phyloP scores from a whole-genome alignment of 306 rosid species.

The Pterocarpus macrocarpus region DNA sequence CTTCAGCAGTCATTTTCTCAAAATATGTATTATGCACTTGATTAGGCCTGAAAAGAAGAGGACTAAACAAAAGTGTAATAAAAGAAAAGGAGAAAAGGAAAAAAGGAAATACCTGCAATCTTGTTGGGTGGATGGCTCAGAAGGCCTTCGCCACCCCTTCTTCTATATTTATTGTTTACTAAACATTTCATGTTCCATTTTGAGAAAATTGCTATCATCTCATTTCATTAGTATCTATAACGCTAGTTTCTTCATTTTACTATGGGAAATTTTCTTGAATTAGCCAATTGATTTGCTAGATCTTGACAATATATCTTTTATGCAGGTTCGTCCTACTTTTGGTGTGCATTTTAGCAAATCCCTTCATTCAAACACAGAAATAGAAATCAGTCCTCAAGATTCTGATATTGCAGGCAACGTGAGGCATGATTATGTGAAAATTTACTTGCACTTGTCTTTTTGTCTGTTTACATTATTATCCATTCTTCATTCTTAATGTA shows the following conservation, averaged over 20 bases:
- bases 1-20: not conserved
- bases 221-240: slow-evolving; percentile 16
- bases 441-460: slow-evolving; percentile 9
- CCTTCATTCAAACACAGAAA: slow-evolving; percentile 50
- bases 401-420: slow-evolving; percentile 56
- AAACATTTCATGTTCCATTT: not conserved
- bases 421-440: slow-evolving; percentile 66
- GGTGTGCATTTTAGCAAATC: slow-evolving; percentile 46
- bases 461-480: slow-evolving; percentile 23
- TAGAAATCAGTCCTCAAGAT: slow-evolving; percentile 55
- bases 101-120: too few relatives aligned
- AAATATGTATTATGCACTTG: not conserved
- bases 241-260: slow-evolving; percentile 7
- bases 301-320: slow-evolving; percentile 44
- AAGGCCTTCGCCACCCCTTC: too few relatives aligned
- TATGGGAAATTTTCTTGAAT: slow-evolving; percentile 38
- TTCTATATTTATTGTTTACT: not conserved
- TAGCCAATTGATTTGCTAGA: slow-evolving; percentile 39
- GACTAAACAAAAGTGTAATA: too few relatives aligned
- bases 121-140: too few relatives aligned
- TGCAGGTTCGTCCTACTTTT: slow-evolving; percentile 72
- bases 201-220: slow-evolving; percentile 9
- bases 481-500: too few relatives aligned
- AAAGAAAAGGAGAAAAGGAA: too few relatives aligned
- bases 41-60: not conserved